Evolutionary conservation across 768 basidiomycete genomes (phyloP).

Genomic region (Suillus clintonianus): DNA sequence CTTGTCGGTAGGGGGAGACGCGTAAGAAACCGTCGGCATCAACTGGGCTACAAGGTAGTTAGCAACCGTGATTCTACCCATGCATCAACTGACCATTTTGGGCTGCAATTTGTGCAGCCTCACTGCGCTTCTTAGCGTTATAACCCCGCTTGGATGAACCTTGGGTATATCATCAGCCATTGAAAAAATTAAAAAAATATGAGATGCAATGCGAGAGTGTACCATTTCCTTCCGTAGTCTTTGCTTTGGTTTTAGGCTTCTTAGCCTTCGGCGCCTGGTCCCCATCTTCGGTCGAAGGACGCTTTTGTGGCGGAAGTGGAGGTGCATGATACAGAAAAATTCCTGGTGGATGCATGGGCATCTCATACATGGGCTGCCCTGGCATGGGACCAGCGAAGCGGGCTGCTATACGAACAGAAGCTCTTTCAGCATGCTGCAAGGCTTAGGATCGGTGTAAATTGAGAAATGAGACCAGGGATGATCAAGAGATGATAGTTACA

Average conservation of each 20-base stretch:
- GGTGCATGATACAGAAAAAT: conserved; percentile 32
- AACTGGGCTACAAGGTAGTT: conserved; percentile 40
- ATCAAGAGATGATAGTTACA: conserved; percentile 32
- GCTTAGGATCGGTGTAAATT: conserved; percentile 33
- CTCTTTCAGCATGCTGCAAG: conserved; percentile 56
- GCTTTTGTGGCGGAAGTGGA: conserved; percentile 35
- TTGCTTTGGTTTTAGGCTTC: conserved; percentile 43
- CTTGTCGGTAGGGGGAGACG: conserved; percentile 38
- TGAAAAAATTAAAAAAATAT: conserved; percentile 13
- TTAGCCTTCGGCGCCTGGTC: conserved; percentile 48
- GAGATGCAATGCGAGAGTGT: conserved; percentile 11
- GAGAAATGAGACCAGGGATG: conserved; percentile 19
- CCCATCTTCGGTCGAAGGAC: conserved; percentile 40
- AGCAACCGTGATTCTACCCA: conserved; percentile 14
- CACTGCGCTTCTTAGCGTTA: conserved; percentile 71
- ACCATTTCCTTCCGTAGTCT: conserved; percentile 37
- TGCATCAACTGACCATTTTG: conserved; percentile 53
- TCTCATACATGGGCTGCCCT: conserved; percentile 33
- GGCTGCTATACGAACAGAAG: conserved; percentile 59
- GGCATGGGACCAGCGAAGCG: conserved; percentile 42
- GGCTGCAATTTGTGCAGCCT: conserved; percentile 64
- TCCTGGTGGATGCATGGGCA: conserved; percentile 30
- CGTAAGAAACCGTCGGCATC: conserved; percentile 47
- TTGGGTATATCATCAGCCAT: conserved; percentile 15
- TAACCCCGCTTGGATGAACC: conserved; percentile 64